Conservation (phyloP, 305 asterid species). For the Petunia hybrid region DNA sequence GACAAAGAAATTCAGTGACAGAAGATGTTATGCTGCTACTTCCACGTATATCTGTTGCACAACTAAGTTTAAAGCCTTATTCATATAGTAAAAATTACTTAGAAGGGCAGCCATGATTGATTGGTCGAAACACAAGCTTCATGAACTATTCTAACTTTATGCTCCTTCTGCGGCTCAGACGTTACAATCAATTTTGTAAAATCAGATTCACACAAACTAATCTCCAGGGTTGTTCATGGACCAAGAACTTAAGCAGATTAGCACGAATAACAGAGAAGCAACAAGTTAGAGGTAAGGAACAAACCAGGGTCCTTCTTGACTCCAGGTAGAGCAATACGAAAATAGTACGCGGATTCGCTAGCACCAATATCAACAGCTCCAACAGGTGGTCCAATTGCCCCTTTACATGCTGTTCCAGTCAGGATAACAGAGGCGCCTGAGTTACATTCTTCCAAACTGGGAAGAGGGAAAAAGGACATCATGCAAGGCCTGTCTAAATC, state of each 20-base stretch:
- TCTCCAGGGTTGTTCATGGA: not conserved
- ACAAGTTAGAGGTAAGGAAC: slow-evolving; percentile 25
- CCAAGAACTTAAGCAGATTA: slow-evolving; percentile 26
- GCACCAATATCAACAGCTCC: slow-evolving; percentile 81
- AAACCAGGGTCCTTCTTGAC: slow-evolving; percentile 89
- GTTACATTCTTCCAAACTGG: slow-evolving; percentile 53
- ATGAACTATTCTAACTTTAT: slow-evolving; percentile 9
- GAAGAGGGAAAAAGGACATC: slow-evolving; percentile 66
- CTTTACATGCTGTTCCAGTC: slow-evolving; percentile 68
- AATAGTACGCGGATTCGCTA: slow-evolving; percentile 70
- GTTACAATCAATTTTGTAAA: not conserved
- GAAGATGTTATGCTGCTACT: not conserved
- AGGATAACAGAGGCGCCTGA: slow-evolving; percentile 49
- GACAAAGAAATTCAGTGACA: not conserved
- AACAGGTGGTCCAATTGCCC: slow-evolving; percentile 67
- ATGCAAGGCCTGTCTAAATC: slow-evolving; percentile 47
- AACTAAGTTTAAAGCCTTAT: slow-evolving; percentile 4
- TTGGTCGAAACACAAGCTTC: slow-evolving; percentile 18
- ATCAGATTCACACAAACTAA: slow-evolving; percentile 21
- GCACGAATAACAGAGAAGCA: not conserved
- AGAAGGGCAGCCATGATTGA: not conserved
- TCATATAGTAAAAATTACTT: slow-evolving; percentile 6
- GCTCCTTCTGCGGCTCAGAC: not conserved
- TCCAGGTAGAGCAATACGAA: slow-evolving; percentile 90
- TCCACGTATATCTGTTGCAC: not conserved